Evolutionary conservation across 495 filamentous ascomycete species (phyloP), one percentile per base, ranked within the genome.

Genomic region (Penicillium egyptiacum): DNA sequence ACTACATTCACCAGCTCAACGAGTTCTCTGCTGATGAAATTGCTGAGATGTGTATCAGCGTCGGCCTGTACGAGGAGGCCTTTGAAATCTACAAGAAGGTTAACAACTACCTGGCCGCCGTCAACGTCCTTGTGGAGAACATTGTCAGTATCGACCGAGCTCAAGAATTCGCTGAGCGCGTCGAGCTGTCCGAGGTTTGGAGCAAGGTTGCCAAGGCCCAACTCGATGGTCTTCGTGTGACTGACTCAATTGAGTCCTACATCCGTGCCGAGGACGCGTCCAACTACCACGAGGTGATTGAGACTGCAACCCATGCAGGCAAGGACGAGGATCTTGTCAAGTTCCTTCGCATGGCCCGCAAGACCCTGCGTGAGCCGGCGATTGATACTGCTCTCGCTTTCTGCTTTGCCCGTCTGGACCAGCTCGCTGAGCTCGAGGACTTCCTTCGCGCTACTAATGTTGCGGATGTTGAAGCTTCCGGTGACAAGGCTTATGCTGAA

Each of bases 31-130:
- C 92, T 2, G 88, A 92, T 61, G 95, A 98, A 68, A 96, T 98
- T 67, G 89, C 95, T 3, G 81, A 86, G 62, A 88, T 96, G 70
- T 98, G 94, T 77, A 94, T 97, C 56, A 87, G 93, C 50, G 90
- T 96, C 60, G 93, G 93, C 49, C 82, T 99, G 59, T 90, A 88
- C 68, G 95, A 99, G 75, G 95, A 99, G 75, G 95, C 95, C 2
- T 97, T 99, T 57, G 91, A 98, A 77, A 91, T 98, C 59, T 96
- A 89, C 82, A 98, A 98, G 85, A 98, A 99, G 83, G 86, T 92
- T 62, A 87, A 88, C 73, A 90, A 93, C 69, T 89, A 96, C 73
- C 77, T 84, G 51, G 87, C 88, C 22, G 95, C 95, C 28, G 86
- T 89, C 60, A 90, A 91, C 65, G 95, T 98, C 20, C 86, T 99